Evolutionary conservation across 345 rosid genomes (phyloP).

Genomic region (Capsella bursapastoris): DNA sequence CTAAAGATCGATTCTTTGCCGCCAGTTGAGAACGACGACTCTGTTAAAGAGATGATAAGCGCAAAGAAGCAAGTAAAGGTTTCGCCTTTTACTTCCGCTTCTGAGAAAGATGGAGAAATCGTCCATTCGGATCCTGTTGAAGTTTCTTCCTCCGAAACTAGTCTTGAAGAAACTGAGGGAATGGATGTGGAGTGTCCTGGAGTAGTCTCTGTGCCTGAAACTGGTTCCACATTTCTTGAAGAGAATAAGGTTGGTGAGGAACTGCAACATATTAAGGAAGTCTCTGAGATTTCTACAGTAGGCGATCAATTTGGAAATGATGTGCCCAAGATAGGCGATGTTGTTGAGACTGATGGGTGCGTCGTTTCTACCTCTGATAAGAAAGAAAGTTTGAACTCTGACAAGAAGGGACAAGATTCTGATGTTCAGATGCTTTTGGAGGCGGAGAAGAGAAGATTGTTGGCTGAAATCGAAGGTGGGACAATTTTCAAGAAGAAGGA

Average conservation of each 20-base stretch:
- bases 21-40: slow-evolving; percentile 26
- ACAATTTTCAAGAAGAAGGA: slow-evolving; percentile 44
- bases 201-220: slow-evolving; percentile 27
- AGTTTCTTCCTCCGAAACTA: slow-evolving; percentile 28
- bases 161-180: slow-evolving; percentile 25
- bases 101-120: slow-evolving; percentile 42
- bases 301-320: slow-evolving; percentile 18
- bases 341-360: slow-evolving; percentile 27
- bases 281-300: slow-evolving; percentile 31
- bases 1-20: slow-evolving; percentile 33
- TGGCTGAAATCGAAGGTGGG: slow-evolving; percentile 65
- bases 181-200: slow-evolving; percentile 24
- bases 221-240: slow-evolving; percentile 43
- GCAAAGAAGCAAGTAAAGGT: slow-evolving; percentile 41
- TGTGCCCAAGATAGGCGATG: slow-evolving; percentile 32
- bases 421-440: slow-evolving; percentile 53
- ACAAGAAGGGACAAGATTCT: slow-evolving; percentile 35
- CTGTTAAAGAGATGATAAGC: slow-evolving; percentile 37
- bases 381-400: slow-evolving; percentile 32
- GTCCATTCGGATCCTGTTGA: slow-evolving; percentile 26
- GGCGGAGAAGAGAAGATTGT: slow-evolving; percentile 61
- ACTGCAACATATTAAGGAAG: slow-evolving; percentile 21
- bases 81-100: slow-evolving; percentile 34
- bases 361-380: slow-evolving; percentile 31
- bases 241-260: slow-evolving; percentile 16